These are phyloP conservation scores for Rickenella mellea DNA, from an alignment of 768 basidiomycete species.

Conservation along the genomic window DNA sequence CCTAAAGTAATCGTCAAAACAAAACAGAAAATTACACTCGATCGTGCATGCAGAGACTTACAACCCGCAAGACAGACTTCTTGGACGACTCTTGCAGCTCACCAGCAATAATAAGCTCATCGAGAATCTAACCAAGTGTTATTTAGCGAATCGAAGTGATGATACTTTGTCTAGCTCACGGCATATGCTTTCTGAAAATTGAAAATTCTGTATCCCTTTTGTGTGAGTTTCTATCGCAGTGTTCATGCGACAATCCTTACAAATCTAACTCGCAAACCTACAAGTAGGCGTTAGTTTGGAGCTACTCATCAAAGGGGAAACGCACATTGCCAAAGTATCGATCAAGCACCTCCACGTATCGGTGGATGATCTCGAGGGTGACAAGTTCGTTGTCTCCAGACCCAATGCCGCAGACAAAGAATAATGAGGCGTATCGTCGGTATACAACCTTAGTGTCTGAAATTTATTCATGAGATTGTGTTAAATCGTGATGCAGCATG, in stretches of 20 bases:
- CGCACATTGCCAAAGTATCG: conserved; percentile 43
- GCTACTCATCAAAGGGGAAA: neutral
- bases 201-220: conserved; percentile 59
- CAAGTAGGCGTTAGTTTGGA: neutral
- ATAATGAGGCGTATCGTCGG: conserved; percentile 89
- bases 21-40: neutral
- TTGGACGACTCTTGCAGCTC: conserved; percentile 92
- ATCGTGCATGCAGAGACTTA: conserved; percentile 15
- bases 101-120: conserved; percentile 89
- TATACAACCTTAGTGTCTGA: conserved; percentile 84
- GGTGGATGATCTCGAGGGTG: conserved; percentile 87
- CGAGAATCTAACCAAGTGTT: conserved; percentile 52
- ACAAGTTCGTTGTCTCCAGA: conserved; percentile 85
- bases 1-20: conserved; percentile 31
- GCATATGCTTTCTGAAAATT: conserved; percentile 96
- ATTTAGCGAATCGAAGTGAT: neutral
- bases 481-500: neutral
- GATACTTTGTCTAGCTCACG: conserved; percentile 28
- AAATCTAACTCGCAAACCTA: conserved; percentile 90
- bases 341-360: conserved; percentile 87
- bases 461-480: neutral
- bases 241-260: conserved; percentile 31
- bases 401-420: conserved; percentile 86
- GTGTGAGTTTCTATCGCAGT: conserved; percentile 1
- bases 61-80: conserved; percentile 54